These are phyloP conservation scores for Cladosporium sp. DNA, from an alignment of 2,329 filamentous ascomycete genomes.

Conservation along the genomic window DNA sequence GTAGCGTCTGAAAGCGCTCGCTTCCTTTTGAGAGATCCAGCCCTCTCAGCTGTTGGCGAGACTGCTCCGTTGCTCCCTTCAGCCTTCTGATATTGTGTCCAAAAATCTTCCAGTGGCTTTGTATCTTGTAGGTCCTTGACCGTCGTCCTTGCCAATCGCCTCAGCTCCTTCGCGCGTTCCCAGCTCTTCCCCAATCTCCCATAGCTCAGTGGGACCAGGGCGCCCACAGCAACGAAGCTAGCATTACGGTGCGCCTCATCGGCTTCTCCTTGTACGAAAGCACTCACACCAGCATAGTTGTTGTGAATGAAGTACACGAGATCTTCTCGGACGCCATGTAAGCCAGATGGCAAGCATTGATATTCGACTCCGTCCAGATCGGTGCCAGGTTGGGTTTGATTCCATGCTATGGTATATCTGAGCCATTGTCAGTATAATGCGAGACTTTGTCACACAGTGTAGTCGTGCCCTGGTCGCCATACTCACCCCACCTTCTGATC, in stretches of 20 bases:
- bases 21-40: slow-evolving; percentile 15
- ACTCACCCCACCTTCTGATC: slow-evolving; percentile 36
- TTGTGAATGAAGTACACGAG: slow-evolving; percentile 84
- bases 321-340: slow-evolving; percentile 84
- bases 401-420: slow-evolving; percentile 82
- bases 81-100: slow-evolving; percentile 51
- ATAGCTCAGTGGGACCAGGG: slow-evolving; percentile 79
- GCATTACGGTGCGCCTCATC: slow-evolving; percentile 79
- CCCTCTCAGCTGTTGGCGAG: background rate
- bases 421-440: background rate
- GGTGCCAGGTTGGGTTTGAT: slow-evolving; percentile 62
- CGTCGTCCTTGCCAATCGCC: slow-evolving; percentile 65
- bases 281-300: slow-evolving; percentile 80
- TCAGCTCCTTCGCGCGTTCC: slow-evolving; percentile 75
- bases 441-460: background rate
- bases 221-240: slow-evolving; percentile 85
- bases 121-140: slow-evolving; percentile 62
- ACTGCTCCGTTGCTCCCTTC: slow-evolving; percentile 18
- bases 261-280: slow-evolving; percentile 80
- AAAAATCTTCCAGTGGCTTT: slow-evolving; percentile 70
- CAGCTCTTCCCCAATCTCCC: slow-evolving; percentile 83
- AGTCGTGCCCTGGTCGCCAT: background rate
- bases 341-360: slow-evolving; percentile 88
- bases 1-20: slow-evolving; percentile 49
- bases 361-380: slow-evolving; percentile 82